These are phyloP conservation scores for Chaetomium sp. DNA, from an alignment of 2,329 filamentous ascomycete species.

Conservation along the genomic window DNA sequence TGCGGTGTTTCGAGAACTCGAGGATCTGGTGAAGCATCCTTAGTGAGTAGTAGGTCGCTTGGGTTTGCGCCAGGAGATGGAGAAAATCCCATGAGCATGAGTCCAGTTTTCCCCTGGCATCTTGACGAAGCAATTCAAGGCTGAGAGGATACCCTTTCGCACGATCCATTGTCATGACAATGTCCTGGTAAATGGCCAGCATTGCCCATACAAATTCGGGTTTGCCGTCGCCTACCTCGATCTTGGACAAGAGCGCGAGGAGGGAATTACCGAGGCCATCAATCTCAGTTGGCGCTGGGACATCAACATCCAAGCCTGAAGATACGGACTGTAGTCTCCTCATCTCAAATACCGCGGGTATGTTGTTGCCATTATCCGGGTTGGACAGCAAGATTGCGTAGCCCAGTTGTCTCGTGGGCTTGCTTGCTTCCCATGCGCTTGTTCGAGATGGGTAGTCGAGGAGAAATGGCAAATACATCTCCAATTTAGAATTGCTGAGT, in stretches of 20 bases:
- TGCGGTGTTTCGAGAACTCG: slow-evolving; percentile 37
- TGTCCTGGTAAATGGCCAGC: slow-evolving; percentile 44
- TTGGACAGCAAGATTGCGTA: slow-evolving; percentile 42
- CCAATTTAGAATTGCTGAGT: slow-evolving; percentile 16
- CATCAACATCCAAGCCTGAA: slow-evolving; percentile 39
- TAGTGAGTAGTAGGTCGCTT: slow-evolving; percentile 63
- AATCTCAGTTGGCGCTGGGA: slow-evolving; percentile 34
- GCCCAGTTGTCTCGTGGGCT: slow-evolving; percentile 41
- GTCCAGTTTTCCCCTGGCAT: slow-evolving; percentile 39
- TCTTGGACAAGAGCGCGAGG: slow-evolving; percentile 32
- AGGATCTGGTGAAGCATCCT: slow-evolving; percentile 57
- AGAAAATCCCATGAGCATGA: slow-evolving; percentile 57
- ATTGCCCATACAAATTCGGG: slow-evolving; percentile 40
- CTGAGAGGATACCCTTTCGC: slow-evolving; percentile 39
- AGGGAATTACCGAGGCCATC: slow-evolving; percentile 35
- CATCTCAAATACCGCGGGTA: slow-evolving; percentile 43
- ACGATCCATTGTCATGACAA: slow-evolving; percentile 39
- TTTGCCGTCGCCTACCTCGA: slow-evolving; percentile 28
- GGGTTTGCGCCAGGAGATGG: slow-evolving; percentile 63
- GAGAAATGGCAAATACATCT: slow-evolving; percentile 46
- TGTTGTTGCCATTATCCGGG: slow-evolving; percentile 10
- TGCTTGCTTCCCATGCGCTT: slow-evolving; percentile 47
- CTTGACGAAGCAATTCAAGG: slow-evolving; percentile 37
- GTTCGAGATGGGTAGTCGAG: slow-evolving; percentile 44
- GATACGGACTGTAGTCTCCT: slow-evolving; percentile 41